Conservation (phyloP, 176 grass and related monocot species). For the Lolium perenne region DNA sequence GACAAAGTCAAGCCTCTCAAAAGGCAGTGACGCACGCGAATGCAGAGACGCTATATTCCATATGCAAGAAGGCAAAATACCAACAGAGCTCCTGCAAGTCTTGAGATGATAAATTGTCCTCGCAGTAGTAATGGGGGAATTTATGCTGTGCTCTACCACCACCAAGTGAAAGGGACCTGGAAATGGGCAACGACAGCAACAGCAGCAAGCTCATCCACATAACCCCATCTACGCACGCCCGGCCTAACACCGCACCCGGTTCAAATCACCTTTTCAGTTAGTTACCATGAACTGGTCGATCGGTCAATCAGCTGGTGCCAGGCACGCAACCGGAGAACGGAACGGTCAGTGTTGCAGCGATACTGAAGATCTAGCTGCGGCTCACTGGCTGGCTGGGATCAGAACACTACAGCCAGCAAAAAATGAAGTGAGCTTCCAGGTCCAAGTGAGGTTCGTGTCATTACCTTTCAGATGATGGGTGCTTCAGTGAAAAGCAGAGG, state of each 20-base stretch:
- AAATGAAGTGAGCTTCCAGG: conserved; percentile 38
- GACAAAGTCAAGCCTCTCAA: neutral
- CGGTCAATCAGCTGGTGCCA: conserved; percentile 39
- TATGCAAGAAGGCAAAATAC: conserved; percentile 13
- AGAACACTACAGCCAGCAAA: conserved; percentile 34
- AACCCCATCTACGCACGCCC: neutral
- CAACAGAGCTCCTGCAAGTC: conserved; percentile 24
- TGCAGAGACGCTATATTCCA: conserved; percentile 24
- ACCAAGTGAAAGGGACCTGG: conserved; percentile 44
- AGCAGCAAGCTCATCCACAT: conserved; percentile 36
- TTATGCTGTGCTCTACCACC: conserved; percentile 39
- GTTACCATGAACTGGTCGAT: conserved; percentile 22
- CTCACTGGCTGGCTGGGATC: conserved; percentile 37
- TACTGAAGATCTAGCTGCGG: conserved; percentile 20
- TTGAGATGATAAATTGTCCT: neutral
- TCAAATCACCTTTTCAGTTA: conserved; percentile 33
- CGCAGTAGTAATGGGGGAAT: conserved; percentile 47
- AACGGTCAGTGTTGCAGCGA: neutral
- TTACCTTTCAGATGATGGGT: conserved; percentile 49
- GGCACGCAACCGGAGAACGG: neutral
- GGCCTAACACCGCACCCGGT: conserved; percentile 38
- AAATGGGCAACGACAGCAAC: conserved; percentile 62
- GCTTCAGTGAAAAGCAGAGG: conserved; percentile 58
- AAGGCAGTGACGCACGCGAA: conserved; percentile 17
- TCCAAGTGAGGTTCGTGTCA: conserved; percentile 13